phyloP scores from a whole-genome alignment of 2,329 filamentous ascomycete genomes.

The Trichoderma sp. region DNA sequence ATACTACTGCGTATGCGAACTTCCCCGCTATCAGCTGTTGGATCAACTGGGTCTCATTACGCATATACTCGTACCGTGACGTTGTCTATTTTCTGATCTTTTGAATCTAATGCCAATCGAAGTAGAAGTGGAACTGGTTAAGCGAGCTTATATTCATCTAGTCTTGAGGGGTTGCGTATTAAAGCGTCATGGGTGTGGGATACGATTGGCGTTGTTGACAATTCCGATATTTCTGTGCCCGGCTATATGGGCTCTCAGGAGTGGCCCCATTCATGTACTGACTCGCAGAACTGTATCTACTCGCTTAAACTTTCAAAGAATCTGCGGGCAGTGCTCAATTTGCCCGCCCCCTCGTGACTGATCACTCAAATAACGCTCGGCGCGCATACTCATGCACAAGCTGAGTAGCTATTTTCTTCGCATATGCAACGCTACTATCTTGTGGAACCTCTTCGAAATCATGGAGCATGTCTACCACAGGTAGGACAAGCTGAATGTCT shows the following conservation, averaged over 20 bases:
- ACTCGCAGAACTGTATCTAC: background rate
- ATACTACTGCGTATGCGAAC: background rate
- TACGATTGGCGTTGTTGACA: background rate
- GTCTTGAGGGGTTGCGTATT: background rate
- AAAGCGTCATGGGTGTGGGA: background rate
- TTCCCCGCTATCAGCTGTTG: background rate
- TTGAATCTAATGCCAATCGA: background rate
- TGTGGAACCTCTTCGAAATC: background rate
- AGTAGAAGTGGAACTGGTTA: background rate
- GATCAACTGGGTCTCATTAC: background rate
- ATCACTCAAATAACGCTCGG: background rate
- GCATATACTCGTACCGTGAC: background rate
- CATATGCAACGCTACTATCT: background rate
- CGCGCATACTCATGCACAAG: conserved; percentile 13
- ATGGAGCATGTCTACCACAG: conserved; percentile 8
- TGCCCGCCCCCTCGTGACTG: background rate
- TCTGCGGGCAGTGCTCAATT: background rate
- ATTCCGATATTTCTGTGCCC: background rate
- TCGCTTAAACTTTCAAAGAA: background rate
- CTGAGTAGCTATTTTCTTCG: conserved; percentile 5
- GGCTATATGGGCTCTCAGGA: background rate
- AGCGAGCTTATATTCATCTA: background rate
- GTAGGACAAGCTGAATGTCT: conserved; percentile 3
- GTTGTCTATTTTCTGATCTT: background rate
- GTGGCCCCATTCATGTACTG: background rate